Conservation (phyloP, 352 stramenopile genomes). For the Halophytophthora batemanensis region DNA sequence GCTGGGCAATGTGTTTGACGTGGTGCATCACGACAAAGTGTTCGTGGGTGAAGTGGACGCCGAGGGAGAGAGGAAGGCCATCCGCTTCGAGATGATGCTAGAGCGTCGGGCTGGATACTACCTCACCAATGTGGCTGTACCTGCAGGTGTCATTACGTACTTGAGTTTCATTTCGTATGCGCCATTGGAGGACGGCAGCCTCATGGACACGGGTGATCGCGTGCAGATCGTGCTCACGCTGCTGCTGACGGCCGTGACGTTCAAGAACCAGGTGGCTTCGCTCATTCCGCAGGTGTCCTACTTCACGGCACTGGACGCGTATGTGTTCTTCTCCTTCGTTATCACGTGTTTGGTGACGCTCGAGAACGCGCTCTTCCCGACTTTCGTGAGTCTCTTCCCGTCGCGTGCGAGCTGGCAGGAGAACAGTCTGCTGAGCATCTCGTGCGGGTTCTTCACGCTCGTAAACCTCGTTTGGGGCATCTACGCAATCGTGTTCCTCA, state of each 20-base stretch:
- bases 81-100: slow-evolving; percentile 60
- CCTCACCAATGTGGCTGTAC: slow-evolving; percentile 51
- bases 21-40: slow-evolving; percentile 49
- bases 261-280: slow-evolving; percentile 53
- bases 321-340: slow-evolving; percentile 67
- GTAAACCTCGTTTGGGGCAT: slow-evolving; percentile 37
- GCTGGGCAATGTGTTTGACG: slow-evolving; percentile 50
- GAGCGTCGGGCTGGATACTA: slow-evolving; percentile 49
- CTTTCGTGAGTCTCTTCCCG: slow-evolving; percentile 23
- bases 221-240: slow-evolving; percentile 57
- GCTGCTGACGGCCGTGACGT: slow-evolving; percentile 59
- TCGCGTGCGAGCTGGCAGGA: slow-evolving; percentile 24
- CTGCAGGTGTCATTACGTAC: slow-evolving; percentile 47
- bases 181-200: slow-evolving; percentile 21
- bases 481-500: slow-evolving; percentile 26
- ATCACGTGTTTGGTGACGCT: slow-evolving; percentile 47
- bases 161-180: slow-evolving; percentile 54
- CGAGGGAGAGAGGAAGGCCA: slow-evolving; percentile 32
- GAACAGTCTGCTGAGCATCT: slow-evolving; percentile 30
- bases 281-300: slow-evolving; percentile 63
- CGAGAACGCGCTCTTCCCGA: slow-evolving; percentile 50
- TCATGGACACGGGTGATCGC: slow-evolving; percentile 49
- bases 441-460: slow-evolving; percentile 34
- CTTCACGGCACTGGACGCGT: slow-evolving; percentile 59
- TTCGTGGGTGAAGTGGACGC: slow-evolving; percentile 42